phyloP scores from a whole-genome alignment of 2,329 filamentous ascomycete species.

The Neonectria sp. region DNA sequence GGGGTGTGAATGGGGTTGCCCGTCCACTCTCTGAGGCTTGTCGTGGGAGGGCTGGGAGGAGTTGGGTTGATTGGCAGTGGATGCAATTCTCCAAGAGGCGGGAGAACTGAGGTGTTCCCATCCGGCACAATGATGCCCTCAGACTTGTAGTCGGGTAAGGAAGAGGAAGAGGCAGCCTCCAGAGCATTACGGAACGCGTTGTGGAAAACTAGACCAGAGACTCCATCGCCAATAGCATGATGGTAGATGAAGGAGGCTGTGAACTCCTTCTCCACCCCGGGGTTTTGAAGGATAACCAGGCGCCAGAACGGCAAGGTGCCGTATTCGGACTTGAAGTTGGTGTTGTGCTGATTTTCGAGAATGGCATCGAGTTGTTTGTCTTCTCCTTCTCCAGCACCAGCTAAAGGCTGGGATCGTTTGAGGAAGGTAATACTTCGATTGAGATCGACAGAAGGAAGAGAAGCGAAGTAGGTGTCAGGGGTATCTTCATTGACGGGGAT shows the following conservation, averaged over 20 bases:
- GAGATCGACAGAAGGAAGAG: conserved; percentile 59
- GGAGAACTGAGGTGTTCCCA: conserved; percentile 52
- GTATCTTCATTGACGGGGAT: conserved; percentile 58
- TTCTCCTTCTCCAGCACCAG: conserved; percentile 36
- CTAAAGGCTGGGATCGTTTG: conserved; percentile 36
- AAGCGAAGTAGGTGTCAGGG: conserved; percentile 58
- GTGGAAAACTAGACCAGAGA: conserved; percentile 62
- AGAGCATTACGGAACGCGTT: conserved; percentile 56
- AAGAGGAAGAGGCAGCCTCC: conserved; percentile 26
- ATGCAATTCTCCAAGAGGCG: conserved; percentile 58
- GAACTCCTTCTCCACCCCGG: conserved; percentile 49
- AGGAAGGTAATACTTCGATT: conserved; percentile 54
- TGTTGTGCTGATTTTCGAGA: conserved; percentile 58
- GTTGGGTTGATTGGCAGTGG: conserved; percentile 53
- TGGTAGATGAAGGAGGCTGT: conserved; percentile 63
- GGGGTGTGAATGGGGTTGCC: conserved; percentile 52
- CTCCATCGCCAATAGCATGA: conserved; percentile 63
- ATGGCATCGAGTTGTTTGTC: conserved; percentile 59
- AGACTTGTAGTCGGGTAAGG: neutral
- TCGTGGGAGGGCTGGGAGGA: conserved; percentile 51
- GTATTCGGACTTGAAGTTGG: conserved; percentile 50
- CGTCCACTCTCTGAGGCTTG: conserved; percentile 55
- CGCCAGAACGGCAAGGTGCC: conserved; percentile 60
- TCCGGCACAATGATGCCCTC: conserved; percentile 8
- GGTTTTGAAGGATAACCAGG: conserved; percentile 54